Evolutionary conservation across 2,329 filamentous ascomycete species (phyloP).

Genomic region (Fusarium irregulare): DNA sequence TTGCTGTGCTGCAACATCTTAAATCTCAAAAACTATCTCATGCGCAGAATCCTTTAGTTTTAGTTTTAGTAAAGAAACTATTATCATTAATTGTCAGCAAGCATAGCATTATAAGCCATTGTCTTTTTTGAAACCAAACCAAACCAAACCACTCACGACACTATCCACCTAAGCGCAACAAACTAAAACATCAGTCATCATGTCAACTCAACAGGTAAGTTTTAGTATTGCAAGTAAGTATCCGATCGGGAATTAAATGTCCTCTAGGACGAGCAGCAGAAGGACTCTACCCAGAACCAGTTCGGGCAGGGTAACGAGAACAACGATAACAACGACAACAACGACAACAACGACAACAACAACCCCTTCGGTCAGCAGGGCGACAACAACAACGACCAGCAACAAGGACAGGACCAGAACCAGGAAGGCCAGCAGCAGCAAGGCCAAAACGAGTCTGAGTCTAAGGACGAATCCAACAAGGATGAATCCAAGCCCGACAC

Average conservation of each 20-base stretch:
- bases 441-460: conserved; percentile 21
- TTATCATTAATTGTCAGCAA: conserved; percentile 15
- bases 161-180: neutral
- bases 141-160: neutral
- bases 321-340: conserved; percentile 6
- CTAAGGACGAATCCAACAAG: conserved; percentile 15
- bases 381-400: neutral
- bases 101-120: conserved; percentile 8
- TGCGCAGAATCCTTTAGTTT: neutral
- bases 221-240: neutral
- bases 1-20: conserved; percentile 2
- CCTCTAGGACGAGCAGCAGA: conserved; percentile 34
- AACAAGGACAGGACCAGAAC: conserved; percentile 14
- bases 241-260: conserved; percentile 7
- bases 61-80: conserved; percentile 12
- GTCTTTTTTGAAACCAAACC: conserved; percentile 6
- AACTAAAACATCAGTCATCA: conserved; percentile 17
- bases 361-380: conserved; percentile 22
- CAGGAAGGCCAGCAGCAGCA: conserved; percentile 23
- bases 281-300: conserved; percentile 25
- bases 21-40: conserved; percentile 40
- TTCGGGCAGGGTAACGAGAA: conserved; percentile 8
- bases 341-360: neutral
- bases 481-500: conserved; percentile 18
- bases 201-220: conserved; percentile 42